Conservation (phyloP, 345 rosid species). For the Gossypium longicalyx region DNA sequence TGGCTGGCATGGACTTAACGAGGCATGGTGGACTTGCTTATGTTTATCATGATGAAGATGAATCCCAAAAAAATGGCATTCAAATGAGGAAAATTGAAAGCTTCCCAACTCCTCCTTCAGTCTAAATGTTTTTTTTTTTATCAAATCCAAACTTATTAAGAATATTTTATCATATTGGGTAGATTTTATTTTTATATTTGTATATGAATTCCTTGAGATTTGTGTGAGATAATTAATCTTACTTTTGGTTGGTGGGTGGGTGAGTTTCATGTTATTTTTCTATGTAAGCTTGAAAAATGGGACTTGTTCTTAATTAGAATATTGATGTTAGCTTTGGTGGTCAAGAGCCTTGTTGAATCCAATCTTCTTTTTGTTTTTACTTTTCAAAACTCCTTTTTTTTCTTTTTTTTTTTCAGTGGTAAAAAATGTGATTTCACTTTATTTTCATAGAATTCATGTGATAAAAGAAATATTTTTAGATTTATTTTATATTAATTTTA, state of each 20-base stretch:
- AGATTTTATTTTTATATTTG: too few species aligned
- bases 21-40: background rate
- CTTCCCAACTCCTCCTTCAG: background rate
- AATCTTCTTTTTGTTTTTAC: too few species aligned
- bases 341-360: background rate
- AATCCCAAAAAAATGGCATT: background rate
- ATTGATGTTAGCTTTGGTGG: background rate
- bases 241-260: too few species aligned
- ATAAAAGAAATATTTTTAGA: too few species aligned
- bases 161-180: too few species aligned
- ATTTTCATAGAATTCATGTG: too few species aligned
- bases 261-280: too few species aligned
- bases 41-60: background rate
- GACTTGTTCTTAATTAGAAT: background rate
- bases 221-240: too few species aligned
- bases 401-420: background rate
- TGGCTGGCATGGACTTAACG: background rate
- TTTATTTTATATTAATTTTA: too few species aligned
- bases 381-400: background rate
- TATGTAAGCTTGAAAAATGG: too few species aligned
- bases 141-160: background rate
- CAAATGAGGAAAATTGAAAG: background rate
- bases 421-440: background rate
- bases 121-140: background rate
- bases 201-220: too few species aligned